Evolutionary conservation across 140 eudicot species (phyloP).

Genomic region (Ambrosia hybrid): DNA sequence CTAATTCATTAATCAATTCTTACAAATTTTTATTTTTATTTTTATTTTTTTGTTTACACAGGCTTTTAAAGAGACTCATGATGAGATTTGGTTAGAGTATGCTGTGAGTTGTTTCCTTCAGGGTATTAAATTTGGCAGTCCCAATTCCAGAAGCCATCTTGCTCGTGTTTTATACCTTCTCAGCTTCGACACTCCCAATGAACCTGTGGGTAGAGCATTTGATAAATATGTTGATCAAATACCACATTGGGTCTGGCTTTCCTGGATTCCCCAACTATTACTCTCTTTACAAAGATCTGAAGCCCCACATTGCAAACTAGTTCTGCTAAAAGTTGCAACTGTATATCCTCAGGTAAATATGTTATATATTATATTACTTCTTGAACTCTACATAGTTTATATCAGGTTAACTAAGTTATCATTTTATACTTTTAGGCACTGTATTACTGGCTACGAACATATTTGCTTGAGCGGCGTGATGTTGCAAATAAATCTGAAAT

Average conservation of each 20-base stretch:
- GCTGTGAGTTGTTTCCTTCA: slow-evolving; percentile 97
- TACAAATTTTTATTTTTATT: no score
- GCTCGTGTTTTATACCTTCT: slow-evolving; percentile 98
- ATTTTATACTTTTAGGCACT: slow-evolving; percentile 52
- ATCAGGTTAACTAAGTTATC: slow-evolving; percentile 3
- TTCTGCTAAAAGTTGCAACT: slow-evolving; percentile 80
- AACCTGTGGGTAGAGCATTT: slow-evolving; percentile 88
- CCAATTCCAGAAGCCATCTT: slow-evolving; percentile 90
- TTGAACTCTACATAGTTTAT: slow-evolving; percentile 11
- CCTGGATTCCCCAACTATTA: slow-evolving; percentile 96
- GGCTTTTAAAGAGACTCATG: slow-evolving; percentile 92
- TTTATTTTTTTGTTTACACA: slow-evolving; percentile 30
- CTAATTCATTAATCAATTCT: not conserved
- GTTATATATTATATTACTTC: not conserved
- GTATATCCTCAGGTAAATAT: slow-evolving; percentile 83
- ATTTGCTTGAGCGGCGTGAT: slow-evolving; percentile 94
- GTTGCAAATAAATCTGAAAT: slow-evolving; percentile 91
- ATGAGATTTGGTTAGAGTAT: slow-evolving; percentile 94
- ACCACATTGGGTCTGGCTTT: slow-evolving; percentile 99
- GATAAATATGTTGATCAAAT: slow-evolving; percentile 90
- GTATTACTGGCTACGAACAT: slow-evolving; percentile 98
- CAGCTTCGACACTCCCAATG: slow-evolving; percentile 91
- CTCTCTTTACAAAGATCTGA: slow-evolving; percentile 92
- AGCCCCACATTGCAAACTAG: slow-evolving; percentile 94
- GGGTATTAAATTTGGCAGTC: slow-evolving; percentile 82